A percentile compares a stretch with the other conserved stretches of the same genome.
phyloP scores from a whole-genome alignment of 2,329 filamentous ascomycete species.

The Trichoderma polysporum region DNA sequence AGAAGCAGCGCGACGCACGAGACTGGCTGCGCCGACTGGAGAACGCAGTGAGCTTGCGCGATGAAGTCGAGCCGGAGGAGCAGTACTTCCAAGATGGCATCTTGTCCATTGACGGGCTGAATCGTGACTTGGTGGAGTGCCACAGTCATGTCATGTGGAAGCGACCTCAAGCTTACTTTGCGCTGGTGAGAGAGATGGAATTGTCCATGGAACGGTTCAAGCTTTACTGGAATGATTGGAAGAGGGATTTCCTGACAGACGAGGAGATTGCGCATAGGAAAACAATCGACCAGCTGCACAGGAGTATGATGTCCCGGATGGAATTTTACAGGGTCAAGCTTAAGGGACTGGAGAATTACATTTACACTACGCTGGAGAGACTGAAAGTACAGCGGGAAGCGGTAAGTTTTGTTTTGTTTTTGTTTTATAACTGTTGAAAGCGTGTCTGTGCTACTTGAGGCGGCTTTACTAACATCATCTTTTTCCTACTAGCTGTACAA shows the following conservation, averaged over 20 bases:
- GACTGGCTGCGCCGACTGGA: constrained; percentile 62
- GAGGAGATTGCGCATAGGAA: constrained; percentile 32
- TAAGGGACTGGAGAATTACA: constrained; percentile 62
- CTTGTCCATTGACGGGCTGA: constrained; percentile 60
- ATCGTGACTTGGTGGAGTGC: constrained; percentile 62
- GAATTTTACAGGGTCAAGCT: constrained; percentile 63
- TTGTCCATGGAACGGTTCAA: constrained; percentile 48
- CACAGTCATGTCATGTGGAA: constrained; percentile 64
- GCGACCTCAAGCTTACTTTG: constrained; percentile 59
- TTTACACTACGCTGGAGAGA: constrained; percentile 60
- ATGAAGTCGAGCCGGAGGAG: constrained; percentile 58
- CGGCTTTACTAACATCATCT: neutral
- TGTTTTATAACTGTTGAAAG: neutral
- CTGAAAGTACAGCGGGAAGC: constrained; percentile 61
- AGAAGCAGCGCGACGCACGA: constrained; percentile 61
- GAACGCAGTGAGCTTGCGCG: constrained; percentile 60
- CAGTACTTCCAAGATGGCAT: constrained; percentile 53
- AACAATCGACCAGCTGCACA: constrained; percentile 47
- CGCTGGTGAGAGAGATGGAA: constrained; percentile 51
- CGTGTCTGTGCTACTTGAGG: neutral
- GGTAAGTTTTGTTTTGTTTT: constrained; percentile 40
- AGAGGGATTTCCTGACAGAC: constrained; percentile 25
- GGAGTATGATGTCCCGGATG: constrained; percentile 52
- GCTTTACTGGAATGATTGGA: constrained; percentile 26
- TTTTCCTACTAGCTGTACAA: constrained; percentile 55